Evolutionary conservation across 192 early-diverging fungal genomes (phyloP).

Genomic region (Geranomyces variabilis): DNA sequence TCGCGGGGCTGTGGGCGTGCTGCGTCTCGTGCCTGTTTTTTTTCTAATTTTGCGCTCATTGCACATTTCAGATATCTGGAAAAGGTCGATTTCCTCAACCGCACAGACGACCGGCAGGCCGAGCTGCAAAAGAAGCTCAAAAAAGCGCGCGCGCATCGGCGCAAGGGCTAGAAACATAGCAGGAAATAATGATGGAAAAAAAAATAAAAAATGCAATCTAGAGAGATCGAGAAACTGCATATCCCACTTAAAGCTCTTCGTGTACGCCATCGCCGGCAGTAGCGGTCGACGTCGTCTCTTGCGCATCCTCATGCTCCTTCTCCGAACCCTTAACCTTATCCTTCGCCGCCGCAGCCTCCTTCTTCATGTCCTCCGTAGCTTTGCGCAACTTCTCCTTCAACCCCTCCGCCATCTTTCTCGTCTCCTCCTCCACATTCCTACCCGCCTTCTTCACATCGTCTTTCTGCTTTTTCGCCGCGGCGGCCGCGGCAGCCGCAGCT

Average conservation of each 20-base stretch:
- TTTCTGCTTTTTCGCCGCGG: neutral
- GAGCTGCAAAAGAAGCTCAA: slow-evolving; percentile 48
- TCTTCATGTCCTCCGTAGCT: slow-evolving; percentile 31
- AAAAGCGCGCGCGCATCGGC: neutral
- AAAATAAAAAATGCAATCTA: too few species aligned
- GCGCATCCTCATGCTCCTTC: slow-evolving; percentile 11
- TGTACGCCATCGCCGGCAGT: neutral
- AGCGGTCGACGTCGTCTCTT: too few species aligned
- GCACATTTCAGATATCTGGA: slow-evolving; percentile 68
- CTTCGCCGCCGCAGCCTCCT: slow-evolving; percentile 1
- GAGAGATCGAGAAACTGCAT: too few species aligned
- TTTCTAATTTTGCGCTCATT: too few species aligned
- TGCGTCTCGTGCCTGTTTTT: neutral
- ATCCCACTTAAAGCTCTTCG: too few species aligned
- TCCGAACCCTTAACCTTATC: slow-evolving; percentile 13
- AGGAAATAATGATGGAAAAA: too few species aligned
- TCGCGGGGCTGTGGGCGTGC: neutral
- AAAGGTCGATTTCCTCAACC: slow-evolving; percentile 68
- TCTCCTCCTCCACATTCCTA: slow-evolving; percentile 26
- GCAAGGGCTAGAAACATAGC: too few species aligned
- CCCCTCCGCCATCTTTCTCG: slow-evolving; percentile 2
- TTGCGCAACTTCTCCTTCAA: slow-evolving; percentile 31
- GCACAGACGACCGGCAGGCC: slow-evolving; percentile 64
- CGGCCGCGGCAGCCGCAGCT: too few species aligned
- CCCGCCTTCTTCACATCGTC: slow-evolving; percentile 38